A percentile compares a stretch with the other conserved stretches of the same genome.
Conservation (phyloP, 2,329 filamentous ascomycete species). For the Podosphaera fusca region DNA sequence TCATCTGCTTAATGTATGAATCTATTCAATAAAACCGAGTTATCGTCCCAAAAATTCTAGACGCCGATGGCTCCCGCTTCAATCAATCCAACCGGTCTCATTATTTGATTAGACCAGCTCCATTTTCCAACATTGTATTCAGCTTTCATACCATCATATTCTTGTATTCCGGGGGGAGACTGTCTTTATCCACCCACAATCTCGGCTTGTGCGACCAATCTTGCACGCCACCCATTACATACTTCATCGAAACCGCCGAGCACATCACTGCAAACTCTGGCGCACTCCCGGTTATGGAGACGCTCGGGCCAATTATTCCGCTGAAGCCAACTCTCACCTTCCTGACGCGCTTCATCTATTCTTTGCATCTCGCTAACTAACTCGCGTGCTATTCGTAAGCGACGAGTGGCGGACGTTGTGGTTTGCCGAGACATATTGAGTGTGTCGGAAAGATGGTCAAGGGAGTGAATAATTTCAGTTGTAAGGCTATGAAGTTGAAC, state of each 20-base stretch:
- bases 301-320: constrained; percentile 65
- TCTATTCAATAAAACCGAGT: too few species aligned
- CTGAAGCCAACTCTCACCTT: constrained; percentile 62
- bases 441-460: constrained; percentile 73
- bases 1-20: too few species aligned
- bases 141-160: too few species aligned
- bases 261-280: constrained; percentile 63
- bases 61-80: too few species aligned
- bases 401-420: constrained; percentile 56
- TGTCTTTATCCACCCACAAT: constrained; percentile 3
- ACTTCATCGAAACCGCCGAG: constrained; percentile 81
- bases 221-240: constrained; percentile 62
- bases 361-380: constrained; percentile 64
- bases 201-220: constrained; percentile 37
- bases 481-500: constrained; percentile 47
- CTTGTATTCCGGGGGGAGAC: background rate
- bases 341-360: constrained; percentile 62
- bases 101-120: too few species aligned
- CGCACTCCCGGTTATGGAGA: constrained; percentile 56
- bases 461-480: constrained; percentile 49
- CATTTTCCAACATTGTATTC: too few species aligned
- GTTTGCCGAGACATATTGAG: constrained; percentile 86
- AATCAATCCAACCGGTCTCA: too few species aligned
- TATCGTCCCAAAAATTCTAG: too few species aligned
- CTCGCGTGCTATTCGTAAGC: constrained; percentile 61